Percentiles rank a stretch among this genome's conserved stretches.
Evolutionary conservation across 148 eudicot species (phyloP).

Genomic region (Limonium bicolor): DNA sequence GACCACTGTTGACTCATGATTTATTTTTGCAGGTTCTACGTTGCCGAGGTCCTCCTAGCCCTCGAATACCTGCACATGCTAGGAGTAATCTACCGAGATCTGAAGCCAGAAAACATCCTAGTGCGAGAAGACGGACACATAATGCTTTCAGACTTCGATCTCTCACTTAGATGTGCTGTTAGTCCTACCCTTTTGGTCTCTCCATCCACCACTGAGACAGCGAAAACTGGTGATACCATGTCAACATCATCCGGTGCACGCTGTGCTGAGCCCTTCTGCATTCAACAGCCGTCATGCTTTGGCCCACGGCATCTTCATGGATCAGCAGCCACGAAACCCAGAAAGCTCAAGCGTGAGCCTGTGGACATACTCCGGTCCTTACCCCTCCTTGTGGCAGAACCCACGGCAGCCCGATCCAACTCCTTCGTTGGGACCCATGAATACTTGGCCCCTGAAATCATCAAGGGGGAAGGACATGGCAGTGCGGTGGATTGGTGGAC

Average conservation of each 20-base stretch:
- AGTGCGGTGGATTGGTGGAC: conserved; percentile 99
- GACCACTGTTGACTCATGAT: not conserved
- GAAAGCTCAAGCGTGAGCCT: conserved; percentile 32
- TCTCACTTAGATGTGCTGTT: conserved; percentile 73
- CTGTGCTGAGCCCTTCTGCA: conserved; percentile 74
- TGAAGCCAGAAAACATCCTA: conserved; percentile 80
- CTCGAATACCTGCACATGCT: conserved; percentile 91
- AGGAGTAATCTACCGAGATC: conserved; percentile 76
- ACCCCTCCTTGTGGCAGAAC: conserved; percentile 85
- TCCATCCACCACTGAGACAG: conserved; percentile 32
- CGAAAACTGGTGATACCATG: conserved; percentile 39
- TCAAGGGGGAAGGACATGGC: conserved; percentile 90
- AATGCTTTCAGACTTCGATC: conserved; percentile 90
- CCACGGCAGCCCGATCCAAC: conserved; percentile 77
- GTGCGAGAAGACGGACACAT: conserved; percentile 94
- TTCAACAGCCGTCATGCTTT: conserved; percentile 75
- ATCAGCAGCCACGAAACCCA: conserved; percentile 20
- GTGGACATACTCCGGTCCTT: conserved; percentile 31
- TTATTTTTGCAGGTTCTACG: conserved; percentile 49
- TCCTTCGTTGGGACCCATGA: conserved; percentile 95
- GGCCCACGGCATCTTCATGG: conserved; percentile 40
- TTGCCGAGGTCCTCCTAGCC: conserved; percentile 86
- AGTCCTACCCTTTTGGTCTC: conserved; percentile 67
- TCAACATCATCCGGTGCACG: conserved; percentile 46
- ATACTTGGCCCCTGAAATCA: conserved; percentile 83